Percentiles rank a stretch among this genome's conserved stretches.
Conservation (phyloP, 345 rosid genomes). For the Cardamine occulta region DNA sequence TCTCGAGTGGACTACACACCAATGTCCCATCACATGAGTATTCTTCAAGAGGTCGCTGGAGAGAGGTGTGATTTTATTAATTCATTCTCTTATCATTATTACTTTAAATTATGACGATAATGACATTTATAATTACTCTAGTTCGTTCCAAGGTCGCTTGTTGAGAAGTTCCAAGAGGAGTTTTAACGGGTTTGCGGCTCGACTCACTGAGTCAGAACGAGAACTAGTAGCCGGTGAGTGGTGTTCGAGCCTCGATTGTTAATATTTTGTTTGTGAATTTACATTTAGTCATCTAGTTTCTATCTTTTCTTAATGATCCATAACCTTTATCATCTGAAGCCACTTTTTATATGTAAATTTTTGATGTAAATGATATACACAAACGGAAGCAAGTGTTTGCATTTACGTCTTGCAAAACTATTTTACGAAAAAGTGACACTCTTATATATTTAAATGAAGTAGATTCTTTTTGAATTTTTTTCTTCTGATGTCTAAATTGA, state of each 20-base stretch:
- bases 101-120: background rate
- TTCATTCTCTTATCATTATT: background rate
- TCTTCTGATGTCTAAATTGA: background rate
- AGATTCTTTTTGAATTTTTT: background rate
- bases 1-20: constrained; percentile 33
- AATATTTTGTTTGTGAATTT: background rate
- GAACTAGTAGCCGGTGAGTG: constrained; percentile 49
- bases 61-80: constrained; percentile 42
- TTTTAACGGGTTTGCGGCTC: constrained; percentile 65
- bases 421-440: background rate
- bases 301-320: background rate
- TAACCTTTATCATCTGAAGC: background rate
- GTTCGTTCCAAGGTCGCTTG: constrained; percentile 40
- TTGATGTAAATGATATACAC: background rate
- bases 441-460: background rate
- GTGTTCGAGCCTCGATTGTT: too few species aligned
- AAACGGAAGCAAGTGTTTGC: constrained; percentile 6
- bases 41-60: constrained; percentile 43
- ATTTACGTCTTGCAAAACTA: background rate
- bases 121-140: constrained; percentile 2
- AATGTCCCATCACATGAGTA: constrained; percentile 43
- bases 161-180: constrained; percentile 59
- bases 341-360: background rate
- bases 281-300: background rate
- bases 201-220: constrained; percentile 52